A percentile compares a stretch with the other conserved stretches of the same genome.
These are phyloP conservation scores for Takashimella koratensis DNA, from an alignment of 1,284 basidiomycete species.

Conservation along the genomic window DNA sequence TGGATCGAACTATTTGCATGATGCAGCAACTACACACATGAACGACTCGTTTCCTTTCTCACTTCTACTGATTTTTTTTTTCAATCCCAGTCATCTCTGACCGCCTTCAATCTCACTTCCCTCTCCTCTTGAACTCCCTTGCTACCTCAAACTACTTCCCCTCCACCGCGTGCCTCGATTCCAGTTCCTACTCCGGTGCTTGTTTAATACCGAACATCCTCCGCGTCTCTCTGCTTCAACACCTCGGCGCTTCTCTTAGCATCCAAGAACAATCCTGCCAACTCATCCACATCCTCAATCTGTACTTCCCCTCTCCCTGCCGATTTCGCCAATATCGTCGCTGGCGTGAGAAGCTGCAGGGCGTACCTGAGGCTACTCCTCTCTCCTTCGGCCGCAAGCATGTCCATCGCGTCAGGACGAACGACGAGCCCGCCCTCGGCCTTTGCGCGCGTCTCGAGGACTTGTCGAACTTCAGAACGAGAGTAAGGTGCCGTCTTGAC, in stretches of 20 bases:
- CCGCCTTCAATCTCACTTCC: too few relatives aligned
- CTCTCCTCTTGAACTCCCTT: too few relatives aligned
- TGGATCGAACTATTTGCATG: too few relatives aligned
- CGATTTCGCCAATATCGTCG: conserved; percentile 78
- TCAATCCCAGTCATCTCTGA: too few relatives aligned
- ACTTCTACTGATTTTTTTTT: too few relatives aligned
- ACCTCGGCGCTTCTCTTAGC: conserved; percentile 59
- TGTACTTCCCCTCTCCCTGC: conserved; percentile 76
- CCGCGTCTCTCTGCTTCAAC: conserved; percentile 33
- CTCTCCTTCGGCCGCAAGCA: conserved; percentile 77
- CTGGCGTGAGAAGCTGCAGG: conserved; percentile 85
- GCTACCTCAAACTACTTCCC: too few relatives aligned
- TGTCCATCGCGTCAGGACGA: conserved; percentile 71
- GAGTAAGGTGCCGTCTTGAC: conserved; percentile 87
- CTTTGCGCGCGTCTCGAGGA: conserved; percentile 78
- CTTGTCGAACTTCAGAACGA: conserved; percentile 78
- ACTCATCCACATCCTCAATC: conserved; percentile 82
- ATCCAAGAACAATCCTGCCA: conserved; percentile 91
- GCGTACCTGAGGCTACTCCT: conserved; percentile 85
- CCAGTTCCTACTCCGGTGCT: too few relatives aligned
- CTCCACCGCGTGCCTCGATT: too few relatives aligned
- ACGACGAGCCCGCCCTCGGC: conserved; percentile 84
- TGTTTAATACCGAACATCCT: conserved; percentile 27
- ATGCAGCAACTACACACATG: too few relatives aligned
- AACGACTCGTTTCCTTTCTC: too few relatives aligned